A percentile compares a stretch with the other conserved stretches of the same genome.
Evolutionary conservation across 495 filamentous ascomycete genomes (phyloP).

Genomic region (Friedmanniomyces simplex): DNA sequence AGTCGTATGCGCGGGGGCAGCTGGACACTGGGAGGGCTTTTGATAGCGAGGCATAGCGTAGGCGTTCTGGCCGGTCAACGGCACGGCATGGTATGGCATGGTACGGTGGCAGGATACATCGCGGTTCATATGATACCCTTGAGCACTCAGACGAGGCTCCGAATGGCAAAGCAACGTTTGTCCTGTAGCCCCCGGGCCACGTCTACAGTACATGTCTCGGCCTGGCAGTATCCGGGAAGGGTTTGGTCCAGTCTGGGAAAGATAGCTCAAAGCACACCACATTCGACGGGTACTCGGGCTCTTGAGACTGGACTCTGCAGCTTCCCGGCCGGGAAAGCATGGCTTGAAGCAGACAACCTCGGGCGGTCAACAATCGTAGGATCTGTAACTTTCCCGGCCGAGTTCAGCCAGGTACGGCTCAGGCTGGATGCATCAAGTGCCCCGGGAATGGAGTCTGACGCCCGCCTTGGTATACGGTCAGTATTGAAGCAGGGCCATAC

Average conservation of each 20-base stretch:
- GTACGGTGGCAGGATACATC: background rate
- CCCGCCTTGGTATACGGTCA: too few relatives aligned
- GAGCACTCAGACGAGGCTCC: background rate
- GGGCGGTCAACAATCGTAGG: too few relatives aligned
- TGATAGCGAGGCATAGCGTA: background rate
- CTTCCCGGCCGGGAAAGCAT: background rate
- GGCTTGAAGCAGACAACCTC: too few relatives aligned
- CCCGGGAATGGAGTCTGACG: too few relatives aligned
- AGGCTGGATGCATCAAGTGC: too few relatives aligned
- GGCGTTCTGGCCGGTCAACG: background rate
- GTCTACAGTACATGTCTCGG: background rate
- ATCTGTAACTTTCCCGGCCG: too few relatives aligned
- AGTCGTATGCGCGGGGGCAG: background rate
- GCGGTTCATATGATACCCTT: conserved; percentile 2
- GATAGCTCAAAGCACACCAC: conserved; percentile 9
- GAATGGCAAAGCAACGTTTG: background rate
- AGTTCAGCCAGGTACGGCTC: too few relatives aligned
- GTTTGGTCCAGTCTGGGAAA: background rate
- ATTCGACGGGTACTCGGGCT: background rate
- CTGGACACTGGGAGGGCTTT: background rate
- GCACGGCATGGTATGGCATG: background rate
- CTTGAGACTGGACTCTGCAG: background rate
- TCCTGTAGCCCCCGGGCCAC: background rate
- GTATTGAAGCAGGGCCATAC: too few relatives aligned
- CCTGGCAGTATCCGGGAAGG: background rate